These are phyloP conservation scores for Microstegium vimineum DNA, from an alignment of 176 grass and related monocot genomes.

Conservation along the genomic window DNA sequence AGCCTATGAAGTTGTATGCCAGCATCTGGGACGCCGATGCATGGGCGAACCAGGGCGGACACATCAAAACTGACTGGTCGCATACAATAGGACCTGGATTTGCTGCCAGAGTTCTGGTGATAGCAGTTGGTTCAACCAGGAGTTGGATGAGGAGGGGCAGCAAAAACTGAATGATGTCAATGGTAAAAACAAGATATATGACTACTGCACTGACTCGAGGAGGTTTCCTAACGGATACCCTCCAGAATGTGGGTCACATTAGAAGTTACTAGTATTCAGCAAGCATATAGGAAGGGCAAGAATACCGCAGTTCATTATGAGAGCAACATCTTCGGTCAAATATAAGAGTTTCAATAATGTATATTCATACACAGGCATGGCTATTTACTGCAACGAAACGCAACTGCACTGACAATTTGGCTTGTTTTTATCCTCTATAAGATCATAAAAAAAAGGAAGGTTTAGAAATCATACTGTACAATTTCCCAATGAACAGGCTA, in stretches of 20 bases:
- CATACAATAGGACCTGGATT: slow-evolving; percentile 16
- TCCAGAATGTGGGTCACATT: slow-evolving; percentile 28
- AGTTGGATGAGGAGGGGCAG: slow-evolving; percentile 21
- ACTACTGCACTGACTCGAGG: slow-evolving; percentile 49
- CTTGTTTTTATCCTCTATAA: no score
- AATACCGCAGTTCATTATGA: slow-evolving; percentile 2
- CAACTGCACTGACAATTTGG: no score
- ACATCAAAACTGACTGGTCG: slow-evolving; percentile 55
- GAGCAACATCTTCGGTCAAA: not conserved
- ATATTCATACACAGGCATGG: not conserved
- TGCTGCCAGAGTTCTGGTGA: slow-evolving; percentile 26
- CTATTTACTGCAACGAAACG: no score
- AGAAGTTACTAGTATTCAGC: not conserved
- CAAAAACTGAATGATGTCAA: slow-evolving; percentile 38
- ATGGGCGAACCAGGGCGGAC: slow-evolving; percentile 45
- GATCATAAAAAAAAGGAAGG: no score
- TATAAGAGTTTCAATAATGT: not conserved
- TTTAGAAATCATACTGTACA: no score
- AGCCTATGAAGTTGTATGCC: slow-evolving; percentile 55
- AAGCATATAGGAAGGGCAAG: not conserved
- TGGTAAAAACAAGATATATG: slow-evolving; percentile 40
- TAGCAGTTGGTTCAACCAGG: slow-evolving; percentile 38
- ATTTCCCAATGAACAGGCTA: not conserved
- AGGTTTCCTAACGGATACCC: slow-evolving; percentile 43
- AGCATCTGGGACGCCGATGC: slow-evolving; percentile 50